phyloP scores from a whole-genome alignment of 169 alveolate genomes.

The Plasmodium coatneyi region DNA sequence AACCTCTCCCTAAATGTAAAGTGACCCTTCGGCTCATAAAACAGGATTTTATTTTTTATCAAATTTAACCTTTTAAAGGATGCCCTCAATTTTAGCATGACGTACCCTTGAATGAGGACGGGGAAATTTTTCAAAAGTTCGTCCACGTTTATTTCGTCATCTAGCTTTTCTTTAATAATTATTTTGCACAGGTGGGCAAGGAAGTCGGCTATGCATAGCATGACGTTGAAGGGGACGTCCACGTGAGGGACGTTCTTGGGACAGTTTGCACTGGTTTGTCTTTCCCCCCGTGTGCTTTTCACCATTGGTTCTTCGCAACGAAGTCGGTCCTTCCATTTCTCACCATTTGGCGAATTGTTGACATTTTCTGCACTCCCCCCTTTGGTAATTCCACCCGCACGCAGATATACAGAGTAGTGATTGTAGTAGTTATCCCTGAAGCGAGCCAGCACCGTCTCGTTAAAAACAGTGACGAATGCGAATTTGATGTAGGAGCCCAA shows the following conservation, averaged over 20 bases:
- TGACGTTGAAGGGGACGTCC: constrained; percentile 37
- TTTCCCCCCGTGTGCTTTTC: background rate
- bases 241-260: background rate
- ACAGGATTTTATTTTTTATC: constrained; percentile 52
- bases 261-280: background rate
- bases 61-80: constrained; percentile 50
- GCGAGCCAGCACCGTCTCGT: constrained; percentile 36
- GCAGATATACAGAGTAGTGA: background rate
- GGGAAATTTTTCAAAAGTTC: constrained; percentile 53
- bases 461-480: constrained; percentile 33
- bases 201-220: constrained; percentile 67
- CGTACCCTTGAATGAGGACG: constrained; percentile 64
- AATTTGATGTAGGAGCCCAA: constrained; percentile 44
- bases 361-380: background rate
- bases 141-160: constrained; percentile 42
- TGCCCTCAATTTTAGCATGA: constrained; percentile 48
- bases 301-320: background rate
- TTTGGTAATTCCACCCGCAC: background rate
- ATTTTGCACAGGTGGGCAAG: constrained; percentile 40
- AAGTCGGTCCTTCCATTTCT: background rate
- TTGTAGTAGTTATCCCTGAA: constrained; percentile 57
- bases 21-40: constrained; percentile 11
- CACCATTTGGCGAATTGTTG: background rate
- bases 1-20: constrained; percentile 53
- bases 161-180: constrained; percentile 35